A percentile compares a stretch with the other conserved stretches of the same genome.
phyloP scores from a whole-genome alignment of 257 asterid genomes.

The Penstemon davidsonii region DNA sequence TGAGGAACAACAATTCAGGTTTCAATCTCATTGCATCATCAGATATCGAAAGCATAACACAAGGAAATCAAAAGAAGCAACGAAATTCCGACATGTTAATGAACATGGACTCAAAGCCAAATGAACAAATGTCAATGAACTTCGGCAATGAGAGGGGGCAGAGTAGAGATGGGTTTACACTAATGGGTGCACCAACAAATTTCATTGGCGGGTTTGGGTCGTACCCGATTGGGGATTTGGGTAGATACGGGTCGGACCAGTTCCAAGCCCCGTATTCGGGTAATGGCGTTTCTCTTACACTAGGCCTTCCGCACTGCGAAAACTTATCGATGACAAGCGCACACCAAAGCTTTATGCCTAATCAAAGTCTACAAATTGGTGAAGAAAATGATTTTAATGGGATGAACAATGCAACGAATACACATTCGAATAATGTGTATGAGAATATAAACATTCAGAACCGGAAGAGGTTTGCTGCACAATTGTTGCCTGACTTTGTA shows the following conservation, averaged over 20 bases:
- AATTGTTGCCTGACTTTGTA: slow-evolving; percentile 84
- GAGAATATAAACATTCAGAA: slow-evolving; percentile 73
- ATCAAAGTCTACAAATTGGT: slow-evolving; percentile 6
- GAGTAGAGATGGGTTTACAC: slow-evolving; percentile 57
- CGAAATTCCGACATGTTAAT: slow-evolving; percentile 18
- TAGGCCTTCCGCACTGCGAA: slow-evolving; percentile 89
- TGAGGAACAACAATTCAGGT: background rate
- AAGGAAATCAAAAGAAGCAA: slow-evolving; percentile 70
- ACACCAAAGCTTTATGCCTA: slow-evolving; percentile 49
- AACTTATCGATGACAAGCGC: slow-evolving; percentile 62
- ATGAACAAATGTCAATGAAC: slow-evolving; percentile 48
- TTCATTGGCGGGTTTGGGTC: slow-evolving; percentile 90
- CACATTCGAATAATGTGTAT: slow-evolving; percentile 37
- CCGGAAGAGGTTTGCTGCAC: slow-evolving; percentile 80
- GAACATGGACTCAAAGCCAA: slow-evolving; percentile 40
- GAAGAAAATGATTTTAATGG: slow-evolving; percentile 55
- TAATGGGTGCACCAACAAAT: slow-evolving; percentile 77
- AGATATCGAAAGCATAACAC: slow-evolving; percentile 58
- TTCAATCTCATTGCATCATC: slow-evolving; percentile 68
- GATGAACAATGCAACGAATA: slow-evolving; percentile 42
- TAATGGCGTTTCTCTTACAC: slow-evolving; percentile 78
- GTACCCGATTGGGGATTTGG: slow-evolving; percentile 71
- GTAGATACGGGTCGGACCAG: slow-evolving; percentile 64
- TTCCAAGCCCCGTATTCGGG: slow-evolving; percentile 72
- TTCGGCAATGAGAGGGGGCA: slow-evolving; percentile 54